phyloP scores from a whole-genome alignment of 2,329 filamentous ascomycete species.

The Drechslerella coelobrocha region DNA sequence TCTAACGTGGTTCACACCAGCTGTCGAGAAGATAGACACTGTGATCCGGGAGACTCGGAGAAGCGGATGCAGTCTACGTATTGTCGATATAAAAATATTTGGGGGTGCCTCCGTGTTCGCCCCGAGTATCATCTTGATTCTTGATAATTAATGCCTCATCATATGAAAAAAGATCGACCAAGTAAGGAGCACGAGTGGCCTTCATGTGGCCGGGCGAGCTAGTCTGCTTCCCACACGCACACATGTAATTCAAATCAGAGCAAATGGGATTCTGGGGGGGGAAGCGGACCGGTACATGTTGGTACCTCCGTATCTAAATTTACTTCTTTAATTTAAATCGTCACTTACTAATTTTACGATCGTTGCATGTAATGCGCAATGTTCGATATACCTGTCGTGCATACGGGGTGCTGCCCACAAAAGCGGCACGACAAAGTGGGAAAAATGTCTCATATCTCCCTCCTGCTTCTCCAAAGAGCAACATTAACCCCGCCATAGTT shows the following conservation, averaged over 20 bases:
- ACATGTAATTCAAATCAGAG: background rate
- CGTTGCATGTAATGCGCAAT: background rate
- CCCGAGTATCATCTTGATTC: background rate
- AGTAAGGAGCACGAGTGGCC: constrained; percentile 15
- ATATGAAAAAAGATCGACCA: constrained; percentile 27
- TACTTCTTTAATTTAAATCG: constrained; percentile 2
- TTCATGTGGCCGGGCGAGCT: constrained; percentile 8
- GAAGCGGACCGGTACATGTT: constrained; percentile 20
- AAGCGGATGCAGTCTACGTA: background rate
- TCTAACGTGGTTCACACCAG: background rate
- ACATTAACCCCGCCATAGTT: background rate
- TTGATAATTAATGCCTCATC: constrained; percentile 43
- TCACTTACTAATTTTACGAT: background rate
- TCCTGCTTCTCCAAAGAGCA: background rate
- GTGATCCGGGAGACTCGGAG: too few relatives aligned
- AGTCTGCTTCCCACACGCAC: background rate
- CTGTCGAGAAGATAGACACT: background rate
- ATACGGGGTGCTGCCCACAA: too few relatives aligned
- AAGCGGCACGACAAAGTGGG: constrained; percentile 8
- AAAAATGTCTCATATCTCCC: constrained; percentile 44
- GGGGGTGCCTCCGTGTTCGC: background rate
- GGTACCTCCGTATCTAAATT: constrained; percentile 24
- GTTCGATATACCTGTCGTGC: too few relatives aligned
- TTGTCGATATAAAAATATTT: too few relatives aligned
- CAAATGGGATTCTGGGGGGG: background rate